Evolutionary conservation across 2,329 filamentous ascomycete genomes (phyloP).

Genomic region (Colletotrichum scovillei): DNA sequence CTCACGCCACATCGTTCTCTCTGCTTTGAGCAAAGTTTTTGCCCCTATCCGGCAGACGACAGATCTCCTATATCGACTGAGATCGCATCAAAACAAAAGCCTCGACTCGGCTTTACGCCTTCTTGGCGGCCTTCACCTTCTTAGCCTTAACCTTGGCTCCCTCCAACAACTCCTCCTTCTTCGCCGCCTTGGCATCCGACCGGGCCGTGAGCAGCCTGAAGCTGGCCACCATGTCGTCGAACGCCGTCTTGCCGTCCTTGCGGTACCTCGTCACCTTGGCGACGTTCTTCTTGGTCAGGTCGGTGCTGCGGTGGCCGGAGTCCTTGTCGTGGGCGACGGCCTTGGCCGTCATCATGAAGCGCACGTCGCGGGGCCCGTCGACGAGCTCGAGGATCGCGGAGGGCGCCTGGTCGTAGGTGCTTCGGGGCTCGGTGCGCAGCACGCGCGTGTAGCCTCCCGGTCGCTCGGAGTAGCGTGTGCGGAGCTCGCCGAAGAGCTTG

Average conservation of each 20-base stretch:
- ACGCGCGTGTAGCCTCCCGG: constrained; percentile 96
- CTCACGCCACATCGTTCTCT: neutral
- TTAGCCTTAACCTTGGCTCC: constrained; percentile 39
- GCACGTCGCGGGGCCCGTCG: constrained; percentile 92
- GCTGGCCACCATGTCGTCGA: constrained; percentile 72
- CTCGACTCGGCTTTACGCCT: too few relatives aligned
- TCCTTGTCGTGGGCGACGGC: constrained; percentile 75
- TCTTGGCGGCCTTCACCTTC: constrained; percentile 25
- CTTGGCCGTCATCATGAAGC: constrained; percentile 92
- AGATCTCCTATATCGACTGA: neutral
- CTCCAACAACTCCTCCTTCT: constrained; percentile 42
- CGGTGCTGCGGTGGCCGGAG: constrained; percentile 69
- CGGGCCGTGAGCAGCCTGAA: constrained; percentile 47
- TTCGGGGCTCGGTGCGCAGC: constrained; percentile 88
- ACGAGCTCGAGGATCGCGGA: constrained; percentile 95
- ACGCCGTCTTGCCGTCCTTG: constrained; percentile 70
- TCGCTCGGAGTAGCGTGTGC: constrained; percentile 80
- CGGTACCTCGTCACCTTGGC: constrained; percentile 85
- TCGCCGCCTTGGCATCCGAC: constrained; percentile 41
- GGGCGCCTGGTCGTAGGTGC: constrained; percentile 84
- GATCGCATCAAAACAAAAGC: too few relatives aligned
- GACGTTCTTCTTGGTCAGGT: constrained; percentile 82
- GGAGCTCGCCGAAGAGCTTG: constrained; percentile 88
- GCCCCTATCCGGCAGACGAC: neutral
- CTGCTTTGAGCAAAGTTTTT: neutral